Evolutionary conservation across 2,329 filamentous ascomycete genomes (phyloP).

Genomic region (Aspergillus niger): DNA sequence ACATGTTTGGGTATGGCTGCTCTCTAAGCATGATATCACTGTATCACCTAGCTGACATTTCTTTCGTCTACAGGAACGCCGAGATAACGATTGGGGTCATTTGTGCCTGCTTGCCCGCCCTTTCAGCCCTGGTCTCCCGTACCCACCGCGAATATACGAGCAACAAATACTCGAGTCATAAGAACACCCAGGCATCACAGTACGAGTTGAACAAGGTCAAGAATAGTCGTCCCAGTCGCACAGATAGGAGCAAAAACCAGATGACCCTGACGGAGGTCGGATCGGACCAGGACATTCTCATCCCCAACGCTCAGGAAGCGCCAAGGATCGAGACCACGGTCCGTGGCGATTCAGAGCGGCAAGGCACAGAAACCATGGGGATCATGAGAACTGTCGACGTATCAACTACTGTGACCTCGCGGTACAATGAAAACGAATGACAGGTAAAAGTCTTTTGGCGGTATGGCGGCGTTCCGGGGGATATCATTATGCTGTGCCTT

Average conservation of each 20-base stretch:
- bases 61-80: slow-evolving; percentile 38
- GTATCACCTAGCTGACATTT: neutral
- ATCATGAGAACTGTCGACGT: slow-evolving; percentile 35
- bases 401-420: slow-evolving; percentile 22
- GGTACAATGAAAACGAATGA: neutral
- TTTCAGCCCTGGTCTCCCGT: slow-evolving; percentile 37
- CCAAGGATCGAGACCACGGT: slow-evolving; percentile 33
- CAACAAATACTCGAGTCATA: slow-evolving; percentile 13
- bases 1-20: slow-evolving; percentile 35
- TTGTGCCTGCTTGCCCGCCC: slow-evolving; percentile 44
- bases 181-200: slow-evolving; percentile 13
- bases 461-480: neutral
- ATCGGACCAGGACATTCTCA: slow-evolving; percentile 31
- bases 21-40: slow-evolving; percentile 17
- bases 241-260: slow-evolving; percentile 19
- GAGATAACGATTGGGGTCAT: slow-evolving; percentile 46
- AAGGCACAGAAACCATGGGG: slow-evolving; percentile 14
- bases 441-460: neutral
- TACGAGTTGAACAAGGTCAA: slow-evolving; percentile 26
- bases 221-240: slow-evolving; percentile 17
- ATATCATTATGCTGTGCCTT: neutral
- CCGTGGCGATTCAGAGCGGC: slow-evolving; percentile 14
- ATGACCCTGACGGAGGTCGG: slow-evolving; percentile 20
- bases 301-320: slow-evolving; percentile 29
- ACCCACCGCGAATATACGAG: slow-evolving; percentile 36